Percentiles rank a stretch among this genome's conserved stretches.
phyloP scores from a whole-genome alignment of 306 rosid genomes.

The Alnus rubra region DNA sequence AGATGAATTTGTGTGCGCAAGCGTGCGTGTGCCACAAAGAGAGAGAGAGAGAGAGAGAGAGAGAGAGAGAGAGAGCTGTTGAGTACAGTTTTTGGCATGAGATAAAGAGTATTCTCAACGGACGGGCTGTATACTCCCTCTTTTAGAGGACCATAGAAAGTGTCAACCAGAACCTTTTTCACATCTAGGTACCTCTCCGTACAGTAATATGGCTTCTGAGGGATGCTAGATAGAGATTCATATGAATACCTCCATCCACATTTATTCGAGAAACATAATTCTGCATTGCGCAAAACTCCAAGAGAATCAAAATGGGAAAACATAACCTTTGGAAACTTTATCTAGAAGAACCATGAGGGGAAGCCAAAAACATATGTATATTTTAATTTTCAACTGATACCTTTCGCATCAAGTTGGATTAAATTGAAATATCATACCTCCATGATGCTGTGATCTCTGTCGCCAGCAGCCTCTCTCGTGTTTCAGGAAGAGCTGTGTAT shows the following conservation, averaged over 20 bases:
- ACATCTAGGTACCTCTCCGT: conserved; percentile 60
- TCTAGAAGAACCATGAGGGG: neutral
- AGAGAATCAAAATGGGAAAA: neutral
- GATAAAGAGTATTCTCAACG: conserved; percentile 88
- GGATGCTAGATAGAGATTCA: conserved; percentile 54
- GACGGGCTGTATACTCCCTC: conserved; percentile 92
- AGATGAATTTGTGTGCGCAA: neutral
- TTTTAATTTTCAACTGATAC: neutral
- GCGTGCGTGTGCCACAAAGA: too few species aligned
- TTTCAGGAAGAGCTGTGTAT: conserved; percentile 89
- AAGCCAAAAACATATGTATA: neutral
- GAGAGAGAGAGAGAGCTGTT: conserved; percentile 56
- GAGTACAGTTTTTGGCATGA: conserved; percentile 73
- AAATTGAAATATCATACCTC: conserved; percentile 49
- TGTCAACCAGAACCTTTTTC: conserved; percentile 62
- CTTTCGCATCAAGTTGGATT: neutral
- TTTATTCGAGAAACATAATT: conserved; percentile 20
- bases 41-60: too few species aligned
- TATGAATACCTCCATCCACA: conserved; percentile 67
- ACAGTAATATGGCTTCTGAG: conserved; percentile 63
- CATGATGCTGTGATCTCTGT: conserved; percentile 83
- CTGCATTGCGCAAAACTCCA: conserved; percentile 12
- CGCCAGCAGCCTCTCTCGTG: conserved; percentile 86
- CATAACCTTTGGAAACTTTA: neutral
- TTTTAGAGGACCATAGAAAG: conserved; percentile 76